Conservation (phyloP, 2,329 filamentous ascomycete species). For the Xylariaceae sp. region DNA sequence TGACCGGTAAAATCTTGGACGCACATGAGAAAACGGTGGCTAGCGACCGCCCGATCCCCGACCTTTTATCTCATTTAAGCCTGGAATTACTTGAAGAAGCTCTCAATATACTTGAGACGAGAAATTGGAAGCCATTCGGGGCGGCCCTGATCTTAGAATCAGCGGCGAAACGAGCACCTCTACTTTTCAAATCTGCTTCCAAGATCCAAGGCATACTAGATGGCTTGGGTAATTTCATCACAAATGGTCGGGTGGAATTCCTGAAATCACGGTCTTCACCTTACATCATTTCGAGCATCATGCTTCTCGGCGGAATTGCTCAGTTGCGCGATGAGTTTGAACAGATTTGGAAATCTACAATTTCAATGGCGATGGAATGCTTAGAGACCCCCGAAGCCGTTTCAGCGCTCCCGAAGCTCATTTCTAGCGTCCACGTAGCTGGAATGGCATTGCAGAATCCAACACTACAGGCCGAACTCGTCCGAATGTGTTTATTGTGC, state of each 20-base stretch:
- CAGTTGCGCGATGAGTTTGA: constrained; percentile 36
- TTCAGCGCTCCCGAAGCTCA: constrained; percentile 39
- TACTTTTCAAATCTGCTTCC: constrained; percentile 35
- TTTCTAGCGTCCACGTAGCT: constrained; percentile 41
- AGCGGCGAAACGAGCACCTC: constrained; percentile 37
- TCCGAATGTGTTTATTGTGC: constrained; percentile 37
- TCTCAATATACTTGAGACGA: constrained; percentile 40
- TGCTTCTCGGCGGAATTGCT: constrained; percentile 44
- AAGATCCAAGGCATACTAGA: constrained; percentile 35
- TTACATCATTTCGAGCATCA: constrained; percentile 61
- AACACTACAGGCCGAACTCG: constrained; percentile 44
- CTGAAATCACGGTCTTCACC: constrained; percentile 63
- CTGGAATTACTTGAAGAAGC: constrained; percentile 33
- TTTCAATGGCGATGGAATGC: constrained; percentile 36
- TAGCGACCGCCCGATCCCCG: constrained; percentile 26
- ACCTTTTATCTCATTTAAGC: constrained; percentile 29
- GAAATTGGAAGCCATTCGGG: constrained; percentile 54
- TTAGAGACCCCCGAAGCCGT: constrained; percentile 29
- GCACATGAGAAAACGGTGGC: constrained; percentile 27
- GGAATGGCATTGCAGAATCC: constrained; percentile 35
- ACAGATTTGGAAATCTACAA: constrained; percentile 41
- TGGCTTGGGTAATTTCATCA: constrained; percentile 46
- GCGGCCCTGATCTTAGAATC: constrained; percentile 43
- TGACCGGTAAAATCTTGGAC: constrained; percentile 45
- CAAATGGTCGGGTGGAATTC: constrained; percentile 51